Conservation (phyloP, 2,329 filamentous ascomycete species). For the Amesomyces nigricolor region DNA sequence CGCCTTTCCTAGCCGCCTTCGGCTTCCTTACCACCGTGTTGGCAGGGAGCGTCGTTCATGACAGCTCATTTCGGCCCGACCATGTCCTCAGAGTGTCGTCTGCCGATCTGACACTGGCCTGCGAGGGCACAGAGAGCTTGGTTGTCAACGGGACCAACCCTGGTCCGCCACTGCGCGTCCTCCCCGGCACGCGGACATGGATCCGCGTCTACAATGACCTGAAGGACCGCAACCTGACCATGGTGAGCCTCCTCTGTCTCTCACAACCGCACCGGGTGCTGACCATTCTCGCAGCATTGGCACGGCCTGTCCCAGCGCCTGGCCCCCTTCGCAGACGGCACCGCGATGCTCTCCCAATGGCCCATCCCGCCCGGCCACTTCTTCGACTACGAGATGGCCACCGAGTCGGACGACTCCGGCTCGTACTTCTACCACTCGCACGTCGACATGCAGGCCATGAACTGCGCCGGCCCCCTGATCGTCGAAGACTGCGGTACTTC, state of each 20-base stretch:
- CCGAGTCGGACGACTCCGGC: slow-evolving; percentile 48
- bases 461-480: slow-evolving; percentile 52
- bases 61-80: slow-evolving; percentile 36
- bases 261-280: not conserved
- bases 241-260: slow-evolving; percentile 34
- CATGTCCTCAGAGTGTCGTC: slow-evolving; percentile 42
- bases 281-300: slow-evolving; percentile 49
- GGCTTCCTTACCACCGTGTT: slow-evolving; percentile 4
- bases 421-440: slow-evolving; percentile 67
- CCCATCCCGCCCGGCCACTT: slow-evolving; percentile 56
- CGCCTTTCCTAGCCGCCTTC: slow-evolving; percentile 3
- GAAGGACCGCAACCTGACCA: slow-evolving; percentile 48
- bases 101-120: slow-evolving; percentile 38
- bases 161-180: slow-evolving; percentile 44
- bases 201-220: slow-evolving; percentile 56
- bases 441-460: slow-evolving; percentile 55
- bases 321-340: slow-evolving; percentile 60
- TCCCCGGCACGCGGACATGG: slow-evolving; percentile 45
- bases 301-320: slow-evolving; percentile 56
- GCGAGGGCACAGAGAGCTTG: slow-evolving; percentile 37
- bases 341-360: slow-evolving; percentile 57
- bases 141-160: slow-evolving; percentile 49
- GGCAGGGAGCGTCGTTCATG: slow-evolving; percentile 23
- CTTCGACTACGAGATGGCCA: slow-evolving; percentile 62
- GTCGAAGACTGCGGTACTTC: slow-evolving; percentile 44